Base-by-base conservation (phyloP, 1,284 basidiomycete genomes). In the Ganoderma sp. region DNA sequence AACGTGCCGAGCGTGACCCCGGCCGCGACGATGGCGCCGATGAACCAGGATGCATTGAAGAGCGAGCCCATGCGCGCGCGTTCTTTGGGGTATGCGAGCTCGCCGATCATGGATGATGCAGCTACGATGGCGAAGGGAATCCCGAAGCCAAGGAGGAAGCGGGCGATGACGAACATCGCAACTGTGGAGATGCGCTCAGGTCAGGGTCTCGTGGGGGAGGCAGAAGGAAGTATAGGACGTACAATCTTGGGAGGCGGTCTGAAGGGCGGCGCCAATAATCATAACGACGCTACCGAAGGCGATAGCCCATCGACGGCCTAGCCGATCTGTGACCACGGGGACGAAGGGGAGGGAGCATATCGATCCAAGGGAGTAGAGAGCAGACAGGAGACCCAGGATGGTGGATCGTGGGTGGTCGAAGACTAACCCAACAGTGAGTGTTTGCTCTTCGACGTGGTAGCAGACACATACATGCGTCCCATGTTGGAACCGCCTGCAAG, bases 231-330 rank as follows among this genome's bases (percentile, higher is more conserved):
- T 10, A 0, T 0, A 19, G 34, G 8, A 71, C 82, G 68, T 69
- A 86, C 85, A 85, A 70, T 86, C 84, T 71, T 90, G 87, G n/a
- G 90, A 82, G 10, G 88, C 87, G 9, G 88, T 88, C 72, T 92
- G 91, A 41, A 92, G 68, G n/a, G 84, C 86, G 19, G 88, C 89
- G 52, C 84, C 89, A 66, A 88, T 78, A 67, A 85, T 84, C 87
- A 92, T 91, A 73, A 91, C 84, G 4, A 74, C 25, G 25, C 88
- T 88, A 63, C 90, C 89, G 48, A 90, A 72, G 75, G 87, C 84
- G 57, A 91, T 84, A 8, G 89, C 82, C 32, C 76, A 77, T 42
- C 87, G 83, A 71, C 90, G 88, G 61, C 90, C 90, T 61, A 90
- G 75, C 60, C 84, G 84, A 73, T 92, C 90, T 39, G 89, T 84